Evolutionary conservation across 139 green algal genomes (phyloP), one percentile per base, ranked within the genome.

Genomic region (Micromonas pusilla): DNA sequence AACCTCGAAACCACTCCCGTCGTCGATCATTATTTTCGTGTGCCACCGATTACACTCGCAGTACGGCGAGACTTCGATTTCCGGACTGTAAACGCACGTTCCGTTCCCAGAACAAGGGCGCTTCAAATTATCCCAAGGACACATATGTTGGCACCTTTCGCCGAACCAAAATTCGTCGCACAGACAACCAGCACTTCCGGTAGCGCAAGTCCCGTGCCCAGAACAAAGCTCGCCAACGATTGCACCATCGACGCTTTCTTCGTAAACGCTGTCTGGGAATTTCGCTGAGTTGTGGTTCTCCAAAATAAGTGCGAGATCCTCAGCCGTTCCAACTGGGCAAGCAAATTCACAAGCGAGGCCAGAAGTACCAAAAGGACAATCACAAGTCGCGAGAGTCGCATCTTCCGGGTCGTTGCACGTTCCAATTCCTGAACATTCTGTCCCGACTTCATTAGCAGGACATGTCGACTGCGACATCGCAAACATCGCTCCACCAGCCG

Each of bases 111-210:
- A 53, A 45, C 72, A 78, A n/a, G 13, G 13, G 25, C 45, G 39
- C 2, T 31, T 31, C 2, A 30, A 2, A 52, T 52, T 26, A 25
- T 78, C 45, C 26, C 23, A 19, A 3, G 52, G 39, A 62, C 72
- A 78, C 31, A 70, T 62, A 19, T 39, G 28, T 25, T 64, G 16
- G 52, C 72, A 78, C 28, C 32, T 45, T 2, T 34, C 26, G 21
- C 72, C 72, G 52, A 52, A 78, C 16, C 23, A 78, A 45, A 23
- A 19, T 26, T 78, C 72, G 19, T 78, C 72, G n/a, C 72, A 78
- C 28, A 33, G 3, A 23, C 70, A 76, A 9, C 4, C 26, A 19
- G 68, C 68, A 13, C 19, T 78, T 32, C 3, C 26, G 3, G 31
- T 23, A n/a, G 30, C 26, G 72, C 72, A 78, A 6, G 6, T 13